These are phyloP conservation scores for Scleroderma citrinum DNA, from an alignment of 768 basidiomycete species.

Conservation along the genomic window DNA sequence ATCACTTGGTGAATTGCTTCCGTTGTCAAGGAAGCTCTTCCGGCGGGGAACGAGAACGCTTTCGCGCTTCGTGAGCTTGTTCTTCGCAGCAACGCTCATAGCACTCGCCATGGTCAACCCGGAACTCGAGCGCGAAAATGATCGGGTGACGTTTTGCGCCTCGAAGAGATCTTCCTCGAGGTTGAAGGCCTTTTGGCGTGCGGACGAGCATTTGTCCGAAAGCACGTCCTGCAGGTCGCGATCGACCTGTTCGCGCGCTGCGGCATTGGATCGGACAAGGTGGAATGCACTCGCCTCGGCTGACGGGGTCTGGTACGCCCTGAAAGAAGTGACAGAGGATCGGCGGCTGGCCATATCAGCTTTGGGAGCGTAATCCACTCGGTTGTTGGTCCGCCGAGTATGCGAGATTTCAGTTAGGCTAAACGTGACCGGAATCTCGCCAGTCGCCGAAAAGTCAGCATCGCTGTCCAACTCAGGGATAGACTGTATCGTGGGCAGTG, in stretches of 20 bases:
- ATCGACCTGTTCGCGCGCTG: constrained; percentile 67
- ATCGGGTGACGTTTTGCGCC: constrained; percentile 38
- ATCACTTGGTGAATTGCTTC: constrained; percentile 11
- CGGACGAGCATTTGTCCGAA: constrained; percentile 64
- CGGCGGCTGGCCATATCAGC: constrained; percentile 41
- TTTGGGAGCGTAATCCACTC: constrained; percentile 14
- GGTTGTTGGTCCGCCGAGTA: constrained; percentile 16
- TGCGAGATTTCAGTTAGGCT: constrained; percentile 1
- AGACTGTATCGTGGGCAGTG: constrained; percentile 51
- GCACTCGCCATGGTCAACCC: constrained; percentile 53
- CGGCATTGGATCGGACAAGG: constrained; percentile 59
- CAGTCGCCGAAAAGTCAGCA: constrained; percentile 6
- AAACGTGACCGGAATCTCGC: constrained; percentile 1
- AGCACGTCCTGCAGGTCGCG: constrained; percentile 75
- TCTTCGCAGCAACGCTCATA: constrained; percentile 49
- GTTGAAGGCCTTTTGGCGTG: constrained; percentile 57
- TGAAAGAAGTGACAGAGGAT: constrained; percentile 60
- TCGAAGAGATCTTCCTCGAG: constrained; percentile 63
- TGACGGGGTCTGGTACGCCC: constrained; percentile 50
- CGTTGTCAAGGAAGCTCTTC: constrained; percentile 38
- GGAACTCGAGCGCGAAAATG: constrained; percentile 52
- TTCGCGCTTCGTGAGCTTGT: constrained; percentile 59
- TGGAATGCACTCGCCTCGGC: constrained; percentile 47
- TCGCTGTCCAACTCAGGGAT: constrained; percentile 42
- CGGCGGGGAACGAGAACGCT: constrained; percentile 62